Evolutionary conservation across 2,329 filamentous ascomycete species (phyloP), one percentile per base, ranked within the genome.

Genomic region (Fusarium subglutinans): DNA sequence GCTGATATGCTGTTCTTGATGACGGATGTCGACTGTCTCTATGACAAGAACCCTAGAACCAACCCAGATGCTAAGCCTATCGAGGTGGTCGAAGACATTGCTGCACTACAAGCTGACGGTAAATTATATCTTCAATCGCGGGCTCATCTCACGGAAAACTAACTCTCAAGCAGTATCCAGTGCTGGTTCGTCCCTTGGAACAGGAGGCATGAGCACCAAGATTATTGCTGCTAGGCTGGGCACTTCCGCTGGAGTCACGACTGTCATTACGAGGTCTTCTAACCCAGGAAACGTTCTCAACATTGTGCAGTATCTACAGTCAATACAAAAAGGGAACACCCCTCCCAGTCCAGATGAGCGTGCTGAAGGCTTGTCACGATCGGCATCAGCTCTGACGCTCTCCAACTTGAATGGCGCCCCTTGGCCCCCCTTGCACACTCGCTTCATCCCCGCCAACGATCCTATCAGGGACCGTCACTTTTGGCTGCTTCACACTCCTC

Each of bases 11-110:
- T 99, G 15, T 99, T 99, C 83, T 88, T 99, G 73, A 98, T 99
- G 96, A 99, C 96, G 2, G 96, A 99, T 80, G 96, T 99, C 54
- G 96, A 99, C 81, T 98, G 96, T 80, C 87, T 99, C 18, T 99
- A 99, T 82, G 95, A 97, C 83, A 96, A 96, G 83, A 99, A 99
- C 78, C 96, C 96, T 3, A 90, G 96, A 37, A 92, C 90, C 4
- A 87, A 97, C 78, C 91, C 94, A 1, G 93, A 98, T 79, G 96
- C 96, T 14, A 90, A 92, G 79, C 91, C 96, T 1, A 98, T 99
- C 67, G 93, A 97, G 79, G 93, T 98, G 2, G 95, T 99, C 3
- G 92, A 96, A 61, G 95, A 99, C 79, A 97, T 99, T 69, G 87
- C 90, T 1, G 88, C 91, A 9, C 87, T 99, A 26, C 90, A 93